These are phyloP conservation scores for Apiospora phragmitis DNA, from an alignment of 2,329 filamentous ascomycete genomes.

Conservation along the genomic window DNA sequence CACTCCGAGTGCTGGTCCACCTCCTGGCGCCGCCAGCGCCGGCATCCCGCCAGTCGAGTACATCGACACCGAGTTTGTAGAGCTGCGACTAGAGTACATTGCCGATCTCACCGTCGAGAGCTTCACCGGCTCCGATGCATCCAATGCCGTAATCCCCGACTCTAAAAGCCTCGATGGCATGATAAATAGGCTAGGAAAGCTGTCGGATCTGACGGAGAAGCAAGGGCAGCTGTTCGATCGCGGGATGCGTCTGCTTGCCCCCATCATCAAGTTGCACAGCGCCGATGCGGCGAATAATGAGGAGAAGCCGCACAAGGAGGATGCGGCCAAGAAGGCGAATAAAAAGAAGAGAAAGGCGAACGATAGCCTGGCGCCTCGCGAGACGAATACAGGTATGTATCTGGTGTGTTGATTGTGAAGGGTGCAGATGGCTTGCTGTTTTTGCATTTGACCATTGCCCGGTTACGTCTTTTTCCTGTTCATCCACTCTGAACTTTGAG, in stretches of 20 bases:
- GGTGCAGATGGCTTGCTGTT: not conserved
- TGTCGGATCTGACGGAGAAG: slow-evolving; percentile 67
- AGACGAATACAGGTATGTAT: slow-evolving; percentile 38
- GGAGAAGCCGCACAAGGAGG: slow-evolving; percentile 48
- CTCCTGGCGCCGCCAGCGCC: slow-evolving; percentile 40
- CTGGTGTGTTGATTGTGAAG: not conserved
- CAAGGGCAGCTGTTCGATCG: slow-evolving; percentile 69
- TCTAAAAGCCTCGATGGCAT: slow-evolving; percentile 65
- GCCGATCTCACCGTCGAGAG: slow-evolving; percentile 67
- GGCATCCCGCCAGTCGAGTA: slow-evolving; percentile 52
- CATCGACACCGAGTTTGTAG: slow-evolving; percentile 65
- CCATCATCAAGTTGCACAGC: slow-evolving; percentile 62
- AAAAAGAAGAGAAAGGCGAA: slow-evolving; percentile 78
- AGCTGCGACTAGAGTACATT: slow-evolving; percentile 60
- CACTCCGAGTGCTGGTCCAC: slow-evolving; percentile 61
- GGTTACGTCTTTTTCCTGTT: slow-evolving; percentile 10
- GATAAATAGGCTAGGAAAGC: slow-evolving; percentile 61
- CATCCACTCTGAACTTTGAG: not conserved
- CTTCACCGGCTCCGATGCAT: slow-evolving; percentile 63
- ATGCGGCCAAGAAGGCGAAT: slow-evolving; percentile 60
- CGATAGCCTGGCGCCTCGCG: slow-evolving; percentile 57
- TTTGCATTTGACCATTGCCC: not conserved
- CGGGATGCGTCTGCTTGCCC: slow-evolving; percentile 70
- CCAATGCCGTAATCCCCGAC: slow-evolving; percentile 60
- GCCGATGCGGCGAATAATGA: slow-evolving; percentile 52